Evolutionary conservation across 805 yeast genomes (phyloP).

Genomic region (Grigorovia yakushimaensis): DNA sequence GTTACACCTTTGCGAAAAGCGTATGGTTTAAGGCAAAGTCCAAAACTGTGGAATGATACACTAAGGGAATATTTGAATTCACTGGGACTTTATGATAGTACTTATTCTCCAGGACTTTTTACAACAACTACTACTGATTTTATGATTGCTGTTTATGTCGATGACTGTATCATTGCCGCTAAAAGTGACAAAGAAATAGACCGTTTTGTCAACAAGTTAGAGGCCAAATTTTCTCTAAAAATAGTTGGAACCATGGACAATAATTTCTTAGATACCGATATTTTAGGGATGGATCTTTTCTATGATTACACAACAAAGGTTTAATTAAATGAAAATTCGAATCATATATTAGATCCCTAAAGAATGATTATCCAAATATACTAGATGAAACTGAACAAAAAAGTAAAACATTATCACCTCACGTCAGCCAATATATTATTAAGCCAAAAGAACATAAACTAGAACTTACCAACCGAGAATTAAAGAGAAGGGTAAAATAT

Average conservation of each 20-base stretch:
- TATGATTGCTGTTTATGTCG: conserved; percentile 9
- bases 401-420: background rate
- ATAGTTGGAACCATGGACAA: conserved; percentile 5
- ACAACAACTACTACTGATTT: background rate
- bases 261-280: conserved; percentile 2
- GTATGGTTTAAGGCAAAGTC: too few relatives aligned
- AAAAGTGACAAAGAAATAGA: conserved; percentile 2
- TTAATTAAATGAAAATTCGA: background rate
- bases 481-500: background rate
- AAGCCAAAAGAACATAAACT: conserved; percentile 1
- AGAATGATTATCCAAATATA: background rate
- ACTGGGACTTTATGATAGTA: conserved; percentile 4
- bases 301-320: conserved; percentile 3
- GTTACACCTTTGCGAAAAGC: conserved; percentile 3
- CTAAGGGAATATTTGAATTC: too few relatives aligned
- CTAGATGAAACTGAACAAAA: background rate
- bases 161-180: conserved; percentile 9
- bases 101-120: conserved; percentile 6
- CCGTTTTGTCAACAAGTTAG: background rate
- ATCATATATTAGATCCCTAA: background rate
- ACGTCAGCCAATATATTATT: background rate
- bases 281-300: conserved; percentile 5
- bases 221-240: conserved; percentile 4
- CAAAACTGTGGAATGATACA: too few relatives aligned
- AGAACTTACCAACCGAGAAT: background rate